Percentiles rank a stretch among this genome's conserved stretches.
These are phyloP conservation scores for Xanthoparmelia taractica DNA, from an alignment of 495 filamentous ascomycete species.

Conservation along the genomic window DNA sequence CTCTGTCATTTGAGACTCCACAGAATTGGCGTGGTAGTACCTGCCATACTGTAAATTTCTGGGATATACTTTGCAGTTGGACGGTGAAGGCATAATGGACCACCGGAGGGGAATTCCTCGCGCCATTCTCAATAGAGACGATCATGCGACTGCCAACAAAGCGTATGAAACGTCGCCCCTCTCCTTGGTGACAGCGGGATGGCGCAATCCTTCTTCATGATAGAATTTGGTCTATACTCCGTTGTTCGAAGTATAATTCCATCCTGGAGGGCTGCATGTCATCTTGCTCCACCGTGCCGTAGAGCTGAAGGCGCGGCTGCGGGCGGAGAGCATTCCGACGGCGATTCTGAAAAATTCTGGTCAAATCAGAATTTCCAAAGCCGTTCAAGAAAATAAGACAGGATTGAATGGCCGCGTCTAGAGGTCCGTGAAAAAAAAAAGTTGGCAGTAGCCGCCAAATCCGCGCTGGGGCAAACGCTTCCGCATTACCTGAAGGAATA, in stretches of 20 bases:
- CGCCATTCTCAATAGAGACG: not conserved
- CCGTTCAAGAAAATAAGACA: not conserved
- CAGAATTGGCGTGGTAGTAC: not conserved
- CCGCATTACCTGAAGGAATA: not conserved
- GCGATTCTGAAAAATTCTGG: not conserved
- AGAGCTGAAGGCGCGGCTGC: slow-evolving; percentile 8
- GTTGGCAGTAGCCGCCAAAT: slow-evolving; percentile 1
- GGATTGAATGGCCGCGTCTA: not conserved
- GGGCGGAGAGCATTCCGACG: not conserved
- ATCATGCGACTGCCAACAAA: not conserved
- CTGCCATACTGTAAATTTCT: not conserved
- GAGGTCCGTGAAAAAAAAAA: not conserved
- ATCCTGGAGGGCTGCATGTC: not conserved
- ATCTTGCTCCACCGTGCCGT: slow-evolving; percentile 6
- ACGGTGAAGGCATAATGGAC: too few species aligned
- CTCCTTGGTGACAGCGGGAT: slow-evolving; percentile 6
- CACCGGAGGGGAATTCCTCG: too few species aligned
- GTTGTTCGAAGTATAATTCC: not conserved
- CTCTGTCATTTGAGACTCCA: not conserved
- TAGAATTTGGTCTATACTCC: not conserved
- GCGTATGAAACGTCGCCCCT: not conserved
- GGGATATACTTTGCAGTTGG: not conserved
- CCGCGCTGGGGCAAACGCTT: not conserved
- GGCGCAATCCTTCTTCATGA: not conserved
- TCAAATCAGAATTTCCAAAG: slow-evolving; percentile 2